Evolutionary conservation across 805 yeast genomes (phyloP).

Genomic region (Candida easanensis): DNA sequence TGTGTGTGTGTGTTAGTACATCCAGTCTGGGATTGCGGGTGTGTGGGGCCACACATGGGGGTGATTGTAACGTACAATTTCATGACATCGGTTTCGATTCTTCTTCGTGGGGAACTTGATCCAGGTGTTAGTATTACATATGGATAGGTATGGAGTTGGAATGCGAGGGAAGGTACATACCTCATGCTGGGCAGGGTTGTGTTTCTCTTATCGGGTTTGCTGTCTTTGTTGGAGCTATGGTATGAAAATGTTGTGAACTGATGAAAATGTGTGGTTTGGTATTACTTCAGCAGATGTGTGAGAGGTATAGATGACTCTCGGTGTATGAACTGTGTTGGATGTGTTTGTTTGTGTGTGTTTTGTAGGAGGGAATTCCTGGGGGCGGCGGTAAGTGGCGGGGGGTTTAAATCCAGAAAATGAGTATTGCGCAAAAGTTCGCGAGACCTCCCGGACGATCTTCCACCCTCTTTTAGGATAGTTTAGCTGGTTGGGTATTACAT

Average conservation of each 20-base stretch:
- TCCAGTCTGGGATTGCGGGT: background rate
- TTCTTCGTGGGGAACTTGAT: slow-evolving; percentile 33
- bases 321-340: too few species aligned
- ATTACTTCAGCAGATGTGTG: too few species aligned
- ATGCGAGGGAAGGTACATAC: slow-evolving; percentile 6
- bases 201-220: background rate
- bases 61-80: slow-evolving; percentile 63
- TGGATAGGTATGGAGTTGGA: background rate
- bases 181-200: slow-evolving; percentile 5
- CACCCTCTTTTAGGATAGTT: too few species aligned
- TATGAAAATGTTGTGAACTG: background rate
- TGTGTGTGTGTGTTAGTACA: slow-evolving; percentile 23
- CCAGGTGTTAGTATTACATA: background rate
- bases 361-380: too few species aligned
- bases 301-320: too few species aligned
- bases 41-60: background rate
- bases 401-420: too few species aligned
- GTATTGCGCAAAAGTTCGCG: too few species aligned
- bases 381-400: too few species aligned
- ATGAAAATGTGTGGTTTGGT: background rate
- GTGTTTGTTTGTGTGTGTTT: too few species aligned
- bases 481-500: too few species aligned
- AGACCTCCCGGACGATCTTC: too few species aligned
- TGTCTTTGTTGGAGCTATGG: background rate
- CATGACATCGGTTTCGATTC: slow-evolving; percentile 94